Conservation (phyloP, 2,329 filamentous ascomycete species). For the Diaporthe humulicola region DNA sequence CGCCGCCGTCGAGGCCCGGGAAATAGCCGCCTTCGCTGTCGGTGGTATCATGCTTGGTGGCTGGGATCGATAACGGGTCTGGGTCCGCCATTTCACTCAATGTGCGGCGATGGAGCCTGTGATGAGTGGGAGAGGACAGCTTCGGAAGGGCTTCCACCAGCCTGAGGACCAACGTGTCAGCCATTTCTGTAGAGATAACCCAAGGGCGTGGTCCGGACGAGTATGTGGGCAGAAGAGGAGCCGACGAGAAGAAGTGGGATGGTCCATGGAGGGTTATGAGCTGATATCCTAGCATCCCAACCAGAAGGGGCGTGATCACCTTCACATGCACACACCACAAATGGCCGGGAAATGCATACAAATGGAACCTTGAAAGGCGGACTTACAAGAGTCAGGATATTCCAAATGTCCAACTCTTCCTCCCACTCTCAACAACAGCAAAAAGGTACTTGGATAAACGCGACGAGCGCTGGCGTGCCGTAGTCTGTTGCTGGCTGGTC, state of each 20-base stretch:
- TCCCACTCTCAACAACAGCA: not conserved
- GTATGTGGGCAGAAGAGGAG: not conserved
- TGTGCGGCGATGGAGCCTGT: conserved; percentile 51
- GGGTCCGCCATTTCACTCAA: conserved; percentile 60
- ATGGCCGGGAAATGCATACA: not conserved
- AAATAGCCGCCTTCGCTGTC: conserved; percentile 55
- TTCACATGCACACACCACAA: conserved; percentile 27
- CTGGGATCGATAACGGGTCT: conserved; percentile 53
- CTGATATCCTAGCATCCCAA: not conserved
- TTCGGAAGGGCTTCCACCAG: conserved; percentile 55
- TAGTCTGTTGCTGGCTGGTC: not conserved
- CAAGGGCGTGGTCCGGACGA: not conserved
- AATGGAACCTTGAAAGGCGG: not conserved
- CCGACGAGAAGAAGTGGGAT: not conserved
- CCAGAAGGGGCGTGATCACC: conserved; percentile 1
- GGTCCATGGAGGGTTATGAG: not conserved
- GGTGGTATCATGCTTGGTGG: conserved; percentile 54
- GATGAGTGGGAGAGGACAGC: conserved; percentile 56
- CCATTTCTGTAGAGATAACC: conserved; percentile 47
- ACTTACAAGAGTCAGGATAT: conserved; percentile 17
- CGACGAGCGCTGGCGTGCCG: not conserved
- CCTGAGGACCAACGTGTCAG: conserved; percentile 58
- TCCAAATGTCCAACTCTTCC: not conserved
- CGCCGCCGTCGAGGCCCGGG: conserved; percentile 56
- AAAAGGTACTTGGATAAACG: not conserved